phyloP scores from a whole-genome alignment of 805 yeast genomes.

The Candida insectorum region DNA sequence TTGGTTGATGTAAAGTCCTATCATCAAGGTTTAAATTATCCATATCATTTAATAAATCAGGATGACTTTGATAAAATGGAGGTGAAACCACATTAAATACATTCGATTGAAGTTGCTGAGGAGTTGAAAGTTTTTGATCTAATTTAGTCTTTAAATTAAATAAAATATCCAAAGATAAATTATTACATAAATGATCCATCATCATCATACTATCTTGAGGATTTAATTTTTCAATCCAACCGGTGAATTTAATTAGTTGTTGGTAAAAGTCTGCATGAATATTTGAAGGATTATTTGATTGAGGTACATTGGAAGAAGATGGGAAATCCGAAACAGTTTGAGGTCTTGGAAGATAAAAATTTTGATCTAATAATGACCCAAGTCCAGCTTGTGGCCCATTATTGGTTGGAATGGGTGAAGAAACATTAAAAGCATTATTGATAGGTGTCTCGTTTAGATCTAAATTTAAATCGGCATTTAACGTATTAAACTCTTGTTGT shows the following conservation, averaged over 20 bases:
- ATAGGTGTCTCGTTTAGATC: slow-evolving; percentile 22
- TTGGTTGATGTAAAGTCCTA: slow-evolving; percentile 33
- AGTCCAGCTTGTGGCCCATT: slow-evolving; percentile 18
- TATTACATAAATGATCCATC: slow-evolving; percentile 51
- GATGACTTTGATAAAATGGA: background rate
- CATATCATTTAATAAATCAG: slow-evolving; percentile 4
- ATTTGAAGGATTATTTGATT: slow-evolving; percentile 15
- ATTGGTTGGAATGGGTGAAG: slow-evolving; percentile 10
- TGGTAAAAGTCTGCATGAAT: slow-evolving; percentile 38
- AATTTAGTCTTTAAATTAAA: slow-evolving; percentile 47
- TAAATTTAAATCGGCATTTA: slow-evolving; percentile 43
- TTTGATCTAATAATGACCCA: slow-evolving; percentile 23
- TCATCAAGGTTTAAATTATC: slow-evolving; percentile 14
- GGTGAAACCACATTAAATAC: background rate
- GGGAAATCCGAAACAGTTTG: slow-evolving; percentile 41
- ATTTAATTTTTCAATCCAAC: slow-evolving; percentile 49
- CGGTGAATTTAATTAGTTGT: slow-evolving; percentile 48
- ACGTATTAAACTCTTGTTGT: slow-evolving; percentile 46
- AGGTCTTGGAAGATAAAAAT: slow-evolving; percentile 37
- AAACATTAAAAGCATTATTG: background rate
- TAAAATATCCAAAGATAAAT: slow-evolving; percentile 50
- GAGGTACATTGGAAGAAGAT: slow-evolving; percentile 6
- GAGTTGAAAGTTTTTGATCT: slow-evolving; percentile 30
- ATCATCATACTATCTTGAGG: slow-evolving; percentile 51
- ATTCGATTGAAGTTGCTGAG: slow-evolving; percentile 5